phyloP scores from a whole-genome alignment of 345 rosid species.

The Rhodomyrtus tomentosa region DNA sequence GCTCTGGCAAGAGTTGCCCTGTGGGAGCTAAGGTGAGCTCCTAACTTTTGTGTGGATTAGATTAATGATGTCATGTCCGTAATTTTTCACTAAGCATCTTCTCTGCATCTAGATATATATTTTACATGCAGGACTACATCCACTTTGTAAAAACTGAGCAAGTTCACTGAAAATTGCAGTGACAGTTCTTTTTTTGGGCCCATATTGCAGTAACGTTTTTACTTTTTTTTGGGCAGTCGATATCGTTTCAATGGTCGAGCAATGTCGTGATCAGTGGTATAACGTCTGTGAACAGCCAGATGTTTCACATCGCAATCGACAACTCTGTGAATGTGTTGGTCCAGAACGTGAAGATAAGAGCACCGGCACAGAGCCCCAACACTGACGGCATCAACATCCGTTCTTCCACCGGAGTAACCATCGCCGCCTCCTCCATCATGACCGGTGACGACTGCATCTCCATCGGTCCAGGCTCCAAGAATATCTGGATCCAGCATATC shows the following conservation, averaged over 20 bases:
- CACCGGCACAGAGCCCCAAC: slow-evolving; percentile 7
- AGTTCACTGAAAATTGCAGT: too few relatives aligned
- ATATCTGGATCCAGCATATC: slow-evolving; percentile 3
- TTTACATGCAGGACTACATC: too few relatives aligned
- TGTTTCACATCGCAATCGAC: slow-evolving; percentile 5
- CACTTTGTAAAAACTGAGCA: too few relatives aligned
- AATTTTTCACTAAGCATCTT: too few relatives aligned
- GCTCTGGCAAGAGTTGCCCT: slow-evolving; percentile 25
- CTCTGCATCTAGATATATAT: too few relatives aligned
- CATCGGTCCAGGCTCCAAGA: slow-evolving; percentile 13
- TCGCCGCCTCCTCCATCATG: neutral
- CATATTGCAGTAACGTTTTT: neutral
- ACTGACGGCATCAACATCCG: slow-evolving; percentile 17
- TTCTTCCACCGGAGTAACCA: neutral
- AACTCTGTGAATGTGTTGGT: slow-evolving; percentile 2
- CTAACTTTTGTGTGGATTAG: neutral
- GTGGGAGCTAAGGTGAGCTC: slow-evolving; percentile 40
- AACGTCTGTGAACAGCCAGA: slow-evolving; percentile 10
- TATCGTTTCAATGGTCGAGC: neutral
- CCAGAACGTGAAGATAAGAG: neutral
- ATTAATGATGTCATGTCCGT: too few relatives aligned
- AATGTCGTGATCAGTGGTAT: slow-evolving; percentile 6
- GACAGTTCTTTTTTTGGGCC: too few relatives aligned
- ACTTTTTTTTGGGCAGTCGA: neutral
- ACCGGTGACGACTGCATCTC: slow-evolving; percentile 23